These are phyloP conservation scores for Athelia psychrophila DNA, from an alignment of 1,284 basidiomycete species.

Conservation along the genomic window DNA sequence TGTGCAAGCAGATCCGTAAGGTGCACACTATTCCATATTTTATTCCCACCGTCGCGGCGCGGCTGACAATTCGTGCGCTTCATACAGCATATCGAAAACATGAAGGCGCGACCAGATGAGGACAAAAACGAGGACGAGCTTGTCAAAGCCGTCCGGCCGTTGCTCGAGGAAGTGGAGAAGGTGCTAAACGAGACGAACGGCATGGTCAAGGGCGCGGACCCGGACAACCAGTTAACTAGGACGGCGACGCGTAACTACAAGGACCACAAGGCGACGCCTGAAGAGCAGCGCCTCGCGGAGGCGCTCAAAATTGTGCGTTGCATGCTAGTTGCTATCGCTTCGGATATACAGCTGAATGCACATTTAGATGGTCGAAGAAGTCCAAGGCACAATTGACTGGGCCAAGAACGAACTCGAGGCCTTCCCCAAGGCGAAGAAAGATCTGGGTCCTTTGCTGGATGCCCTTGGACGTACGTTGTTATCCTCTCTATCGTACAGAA, in stretches of 20 bases:
- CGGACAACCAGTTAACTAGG: slow-evolving; percentile 30
- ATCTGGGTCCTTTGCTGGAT: slow-evolving; percentile 34
- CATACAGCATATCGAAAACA: slow-evolving; percentile 29
- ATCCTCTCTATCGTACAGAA: slow-evolving; percentile 2
- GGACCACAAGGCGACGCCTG: slow-evolving; percentile 33
- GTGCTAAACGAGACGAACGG: slow-evolving; percentile 35
- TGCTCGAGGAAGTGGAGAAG: slow-evolving; percentile 33
- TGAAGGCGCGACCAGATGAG: slow-evolving; percentile 30
- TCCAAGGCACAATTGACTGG: slow-evolving; percentile 36
- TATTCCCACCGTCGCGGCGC: no score
- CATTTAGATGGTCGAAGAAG: slow-evolving; percentile 29
- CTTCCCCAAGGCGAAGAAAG: slow-evolving; percentile 35
- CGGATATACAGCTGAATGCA: background rate
- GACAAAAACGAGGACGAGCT: slow-evolving; percentile 33
- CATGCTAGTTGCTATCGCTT: background rate
- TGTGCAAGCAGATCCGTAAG: slow-evolving; percentile 34
- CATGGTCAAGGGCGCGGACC: slow-evolving; percentile 31
- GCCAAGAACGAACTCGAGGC: slow-evolving; percentile 32
- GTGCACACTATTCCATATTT: no score
- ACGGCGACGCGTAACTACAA: slow-evolving; percentile 29
- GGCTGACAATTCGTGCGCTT: no score
- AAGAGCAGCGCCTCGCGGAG: slow-evolving; percentile 37
- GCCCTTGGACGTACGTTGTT: slow-evolving; percentile 30
- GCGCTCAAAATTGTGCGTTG: slow-evolving; percentile 27
- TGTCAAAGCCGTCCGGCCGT: slow-evolving; percentile 29